These are phyloP conservation scores for Juncus effusus DNA, from an alignment of 176 grass and related monocot species.

Conservation along the genomic window DNA sequence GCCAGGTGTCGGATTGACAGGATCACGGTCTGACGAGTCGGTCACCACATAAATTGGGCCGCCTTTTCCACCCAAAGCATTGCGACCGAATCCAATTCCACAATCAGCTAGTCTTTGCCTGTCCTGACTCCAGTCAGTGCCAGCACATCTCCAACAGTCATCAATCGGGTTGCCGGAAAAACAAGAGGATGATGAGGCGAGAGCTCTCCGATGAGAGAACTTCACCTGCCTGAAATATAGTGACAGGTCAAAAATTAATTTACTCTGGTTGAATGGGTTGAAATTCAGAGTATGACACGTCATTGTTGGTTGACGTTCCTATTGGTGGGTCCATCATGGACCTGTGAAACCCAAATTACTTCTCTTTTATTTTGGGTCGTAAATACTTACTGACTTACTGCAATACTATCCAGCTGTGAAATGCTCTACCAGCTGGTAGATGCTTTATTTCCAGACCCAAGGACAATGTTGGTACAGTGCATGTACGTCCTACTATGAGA, in stretches of 20 bases:
- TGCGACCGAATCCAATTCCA: constrained; percentile 74
- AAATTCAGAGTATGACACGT: too few relatives aligned
- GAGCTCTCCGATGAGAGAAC: constrained; percentile 18
- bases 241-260: constrained; percentile 1
- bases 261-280: too few relatives aligned
- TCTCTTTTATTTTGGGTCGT: too few relatives aligned
- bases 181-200: constrained; percentile 33
- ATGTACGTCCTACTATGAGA: too few relatives aligned
- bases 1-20: constrained; percentile 61
- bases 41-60: constrained; percentile 77
- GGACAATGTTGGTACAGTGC: too few relatives aligned
- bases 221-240: constrained; percentile 19
- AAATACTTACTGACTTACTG: too few relatives aligned
- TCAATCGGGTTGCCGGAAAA: constrained; percentile 83
- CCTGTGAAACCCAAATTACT: too few relatives aligned
- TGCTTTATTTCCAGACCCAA: neutral
- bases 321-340: too few relatives aligned
- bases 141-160: constrained; percentile 84
- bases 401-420: neutral
- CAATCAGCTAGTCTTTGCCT: constrained; percentile 77
- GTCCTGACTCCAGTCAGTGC: constrained; percentile 66
- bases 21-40: constrained; percentile 64
- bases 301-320: too few relatives aligned
- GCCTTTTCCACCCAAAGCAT: constrained; percentile 77
- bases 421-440: neutral